Base-by-base conservation (phyloP, 352 stramenopile genomes). In the Pseudoperonospora humuli region DNA sequence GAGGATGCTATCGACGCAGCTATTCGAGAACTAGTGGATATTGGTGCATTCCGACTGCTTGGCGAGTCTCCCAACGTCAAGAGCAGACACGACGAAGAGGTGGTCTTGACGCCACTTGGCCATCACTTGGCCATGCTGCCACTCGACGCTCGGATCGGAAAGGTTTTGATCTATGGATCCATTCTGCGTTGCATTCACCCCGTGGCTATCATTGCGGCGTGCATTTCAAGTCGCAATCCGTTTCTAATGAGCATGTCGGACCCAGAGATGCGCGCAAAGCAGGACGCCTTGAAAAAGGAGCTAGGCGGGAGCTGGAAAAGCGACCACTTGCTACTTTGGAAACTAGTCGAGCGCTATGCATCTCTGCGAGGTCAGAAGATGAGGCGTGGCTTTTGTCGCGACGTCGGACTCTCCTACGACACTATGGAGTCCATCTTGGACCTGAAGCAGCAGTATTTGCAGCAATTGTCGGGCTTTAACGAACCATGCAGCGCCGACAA, bases 391-490 rank as follows among this genome's bases (percentile, higher is more conserved):
- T 93, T 84, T 42, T 93, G 81, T 54, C 71, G 72, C 21, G 69
- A 88, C 27, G 55, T 70, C 21, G 77, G 75, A 0, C 66, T 96
- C 0, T 88, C 75, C 26, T 91, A 72, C 27, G 79, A 96, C 31
- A 93, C 86, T 1, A 65, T 98, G 36, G 75, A 93, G 50, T 92
- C 86, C 7, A 97, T 98, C 49, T 45, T 96, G 28, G 82, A 97
- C 27, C 65, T 97, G 31, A 82, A 84, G 32, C 60, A 76, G 17
- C 90, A 98, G 57, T 92, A 89, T 35, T 48, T 92, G 14, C 64
- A 84, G 63, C 78, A 92, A 32, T 52, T 90, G 3, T 67, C 90
- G 17, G 80, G 80, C 3, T 93, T 93, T 36, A 89, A 93, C 50
- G 75, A 89, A 7, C 13, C 54, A 9, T 32, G 37, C 6, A 64